Base-by-base conservation (phyloP, 78 protist species). In the Dictyostelium brefeldianum region DNA sequence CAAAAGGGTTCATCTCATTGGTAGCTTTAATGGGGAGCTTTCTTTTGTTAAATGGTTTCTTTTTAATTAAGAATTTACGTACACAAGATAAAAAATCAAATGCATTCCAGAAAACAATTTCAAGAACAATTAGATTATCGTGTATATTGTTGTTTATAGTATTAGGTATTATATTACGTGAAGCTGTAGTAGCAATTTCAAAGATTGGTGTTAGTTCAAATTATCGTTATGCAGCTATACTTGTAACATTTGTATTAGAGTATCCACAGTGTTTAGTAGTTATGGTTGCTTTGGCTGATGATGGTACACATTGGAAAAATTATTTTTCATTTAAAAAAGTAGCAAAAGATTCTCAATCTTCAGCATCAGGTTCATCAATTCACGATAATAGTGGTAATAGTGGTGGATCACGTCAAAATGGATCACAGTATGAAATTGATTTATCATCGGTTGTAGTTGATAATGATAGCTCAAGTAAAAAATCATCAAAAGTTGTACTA, bases 271-370 rank as follows among this genome's bases (percentile, higher is more conserved):
- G 67, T 14, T 46, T 85, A 1, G 83, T 85, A 5, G 92, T 85
- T 1, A 74, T 85, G 92, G 25, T 62, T 43, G 92, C 92, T 4
- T 75, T 85, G 14, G 83, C 81, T 8, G 92, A 70, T 47, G 71
- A 83, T 22, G 57, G 80, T 0, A 31, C 48, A 12, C 48, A 67
- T 67, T 77, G 70, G 31, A 83, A 48, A 46, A 83, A 83, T 48
- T 83, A 83, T 20, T 41, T 83, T 12, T 54, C 15, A 22, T 83
- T 83, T 6, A 20, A 31, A 41, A 71, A 43, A n/a, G 46, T 71
- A 10, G 54, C 79, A 18, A 43, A 71, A 43, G 54, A 71, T 41
- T 71, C 79, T 14, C 18, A 71, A 10, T 71, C 79, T 6, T 27
- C 43, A 27, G 47, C 18, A 65, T 4, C 41, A 14, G 27, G 46